Evolutionary conservation across 495 filamentous ascomycete genomes (phyloP), one percentile per base, ranked within the genome.

Genomic region (Penicilliopsis zonata): DNA sequence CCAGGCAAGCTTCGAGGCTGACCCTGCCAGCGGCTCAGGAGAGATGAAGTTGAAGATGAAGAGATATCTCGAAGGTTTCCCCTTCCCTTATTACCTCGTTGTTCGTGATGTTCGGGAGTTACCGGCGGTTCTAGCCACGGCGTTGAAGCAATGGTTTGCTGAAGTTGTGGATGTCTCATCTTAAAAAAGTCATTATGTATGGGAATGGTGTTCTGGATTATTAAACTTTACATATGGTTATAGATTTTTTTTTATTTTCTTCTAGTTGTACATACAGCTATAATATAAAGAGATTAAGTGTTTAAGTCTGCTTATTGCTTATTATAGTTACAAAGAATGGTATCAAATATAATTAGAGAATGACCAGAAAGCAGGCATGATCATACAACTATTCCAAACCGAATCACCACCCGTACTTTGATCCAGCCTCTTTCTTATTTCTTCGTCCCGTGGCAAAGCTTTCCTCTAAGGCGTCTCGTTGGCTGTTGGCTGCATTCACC

Each of bases 111-210:
- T 96, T 26, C 76, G 75, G 43, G 86, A 95, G 56, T 63, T 99
- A 40, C 92, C 92, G 14, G 76, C 78, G 13, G 83, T 94, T 33
- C 54, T 96, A 59, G 84, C 86, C 13, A 80, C 74, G 38, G 72
- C 93, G 38, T 67, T 99, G 59, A 82, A 87, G 55, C 87, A 87
- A 43, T 96, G 92, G 90, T 92, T 99, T 71, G 74, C 76, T 2
- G 92, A 99, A 67, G 85, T 96, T 37, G 80, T 76, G 32, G 76
- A 76, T 59, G 62, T 64, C 18, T 63, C 60, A 17, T 60, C 56
- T 16, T 66, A 46, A 50, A 31, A 24, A 7, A 5, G n/a, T 34
- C 6, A 10, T 23, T 23, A 6, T 23, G 21, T 23, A 6, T 23
- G 6, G 21, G 21, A 6, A 23, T 23, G 21, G 21, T 6, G 21